These are phyloP conservation scores for Carex myosuroides DNA, from an alignment of 176 grass and related monocot species.

Conservation along the genomic window DNA sequence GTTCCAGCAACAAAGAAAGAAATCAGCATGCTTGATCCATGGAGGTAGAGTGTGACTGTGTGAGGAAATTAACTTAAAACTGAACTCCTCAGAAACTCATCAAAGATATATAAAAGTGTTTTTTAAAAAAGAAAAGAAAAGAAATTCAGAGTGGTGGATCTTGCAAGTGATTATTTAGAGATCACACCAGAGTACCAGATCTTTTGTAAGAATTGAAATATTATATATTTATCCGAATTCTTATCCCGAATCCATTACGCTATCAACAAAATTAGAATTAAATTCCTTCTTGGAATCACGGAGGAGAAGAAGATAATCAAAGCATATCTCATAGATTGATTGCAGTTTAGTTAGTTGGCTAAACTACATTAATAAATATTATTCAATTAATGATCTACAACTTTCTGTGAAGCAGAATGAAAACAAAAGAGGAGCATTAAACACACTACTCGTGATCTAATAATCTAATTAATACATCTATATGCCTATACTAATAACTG, in stretches of 20 bases:
- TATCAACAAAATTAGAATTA: neutral
- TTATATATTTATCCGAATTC: neutral
- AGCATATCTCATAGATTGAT: neutral
- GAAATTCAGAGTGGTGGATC: neutral
- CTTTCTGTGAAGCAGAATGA: neutral
- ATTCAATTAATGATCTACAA: neutral
- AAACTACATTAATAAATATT: constrained; percentile 23
- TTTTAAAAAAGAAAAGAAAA: too few relatives aligned
- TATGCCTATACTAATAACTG: neutral
- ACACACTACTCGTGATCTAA: neutral
- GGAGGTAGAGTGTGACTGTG: neutral
- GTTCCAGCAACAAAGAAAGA: neutral
- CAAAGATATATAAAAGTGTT: neutral
- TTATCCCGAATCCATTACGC: neutral
- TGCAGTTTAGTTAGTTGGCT: constrained; percentile 17
- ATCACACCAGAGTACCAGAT: too few relatives aligned
- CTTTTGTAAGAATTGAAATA: too few relatives aligned
- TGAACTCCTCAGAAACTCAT: neutral
- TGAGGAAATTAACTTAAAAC: neutral
- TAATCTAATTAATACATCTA: neutral
- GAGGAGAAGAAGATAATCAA: neutral
- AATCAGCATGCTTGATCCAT: neutral
- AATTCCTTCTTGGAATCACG: neutral
- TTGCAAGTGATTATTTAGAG: neutral
- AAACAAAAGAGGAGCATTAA: neutral